Percentiles rank a stretch among this genome's conserved stretches.
These are phyloP conservation scores for Candida awuae DNA, from an alignment of 805 yeast species.

Conservation along the genomic window DNA sequence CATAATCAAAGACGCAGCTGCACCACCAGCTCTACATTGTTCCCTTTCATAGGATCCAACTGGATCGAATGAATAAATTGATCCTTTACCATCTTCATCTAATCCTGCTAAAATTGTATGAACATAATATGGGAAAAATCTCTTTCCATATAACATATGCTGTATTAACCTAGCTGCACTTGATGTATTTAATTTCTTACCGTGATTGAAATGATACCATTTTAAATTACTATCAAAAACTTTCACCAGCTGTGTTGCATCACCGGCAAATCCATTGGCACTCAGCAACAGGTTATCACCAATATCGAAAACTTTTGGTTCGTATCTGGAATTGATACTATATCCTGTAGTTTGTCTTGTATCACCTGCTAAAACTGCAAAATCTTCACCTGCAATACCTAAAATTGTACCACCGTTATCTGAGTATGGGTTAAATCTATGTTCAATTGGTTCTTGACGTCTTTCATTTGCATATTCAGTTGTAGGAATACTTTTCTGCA, in stretches of 20 bases:
- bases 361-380: slow-evolving; percentile 95
- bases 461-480: slow-evolving; percentile 59
- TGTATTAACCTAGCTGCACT: slow-evolving; percentile 89
- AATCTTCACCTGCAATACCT: slow-evolving; percentile 97
- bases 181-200: slow-evolving; percentile 55
- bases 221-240: slow-evolving; percentile 61
- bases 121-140: slow-evolving; percentile 95
- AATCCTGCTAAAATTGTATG: slow-evolving; percentile 92
- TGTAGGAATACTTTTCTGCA: slow-evolving; percentile 11
- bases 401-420: slow-evolving; percentile 96
- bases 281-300: slow-evolving; percentile 84
- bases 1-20: slow-evolving; percentile 93
- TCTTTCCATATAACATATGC: slow-evolving; percentile 82
- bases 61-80: slow-evolving; percentile 93
- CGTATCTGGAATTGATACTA: slow-evolving; percentile 85
- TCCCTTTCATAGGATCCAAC: slow-evolving; percentile 97
- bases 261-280: slow-evolving; percentile 96
- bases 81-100: slow-evolving; percentile 86
- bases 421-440: slow-evolving; percentile 84
- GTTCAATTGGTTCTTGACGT: slow-evolving; percentile 66
- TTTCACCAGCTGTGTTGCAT: slow-evolving; percentile 77
- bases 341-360: slow-evolving; percentile 96
- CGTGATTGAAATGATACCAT: slow-evolving; percentile 91
- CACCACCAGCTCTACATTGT: slow-evolving; percentile 97
- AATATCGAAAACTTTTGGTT: slow-evolving; percentile 79